Evolutionary conservation across 108 stramenopile genomes (phyloP), one percentile per base, ranked within the genome.

Genomic region (Stephanodiscus minutulus): DNA sequence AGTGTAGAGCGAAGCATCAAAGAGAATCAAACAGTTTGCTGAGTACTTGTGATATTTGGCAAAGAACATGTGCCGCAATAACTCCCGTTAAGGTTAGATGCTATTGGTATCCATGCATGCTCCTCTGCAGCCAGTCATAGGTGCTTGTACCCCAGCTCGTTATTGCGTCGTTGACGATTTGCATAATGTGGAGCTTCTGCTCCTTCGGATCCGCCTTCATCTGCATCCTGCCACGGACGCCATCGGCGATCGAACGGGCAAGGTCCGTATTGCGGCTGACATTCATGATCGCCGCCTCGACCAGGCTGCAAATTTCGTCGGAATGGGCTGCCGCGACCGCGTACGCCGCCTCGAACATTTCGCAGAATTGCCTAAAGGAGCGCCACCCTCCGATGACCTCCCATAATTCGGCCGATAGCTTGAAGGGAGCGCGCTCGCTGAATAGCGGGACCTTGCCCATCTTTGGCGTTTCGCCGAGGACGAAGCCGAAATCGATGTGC

Each of bases 401-500:
- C 90, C 93, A 93, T 60, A 91, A 92, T 25, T 96, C 96, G 0
- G 68, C 68, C 39, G 94, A 95, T 27, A 98, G 76, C 76, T 98
- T 98, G 87, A 98, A 98, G 0, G 97, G 96, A 17, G 96, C 96
- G 28, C 87, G 61, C 77, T 98, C 97, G 58, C 86, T 92, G 66
- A 92, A 94, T 7, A 94, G 73, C 2, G 92, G 92, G 37, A 96
- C 89, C 48, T 91, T 90, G 53, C 90, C 90, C 90, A 93, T 92
- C 59, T 97, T 97, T 11, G 98, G 96, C 11, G 92, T 88, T 25
- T 93, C 90, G 10, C 98, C 98, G 1, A 99, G 84, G 20, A 99
- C 97, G 73, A 90, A 99, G 8, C 98, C 98, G 78, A 96, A 99
- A 76, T 99, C 98, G 62, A 99, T 99, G 84, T 99, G 98, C 66